These are phyloP conservation scores for Serendipita sp. DNA, from an alignment of 768 basidiomycete genomes.

Conservation along the genomic window DNA sequence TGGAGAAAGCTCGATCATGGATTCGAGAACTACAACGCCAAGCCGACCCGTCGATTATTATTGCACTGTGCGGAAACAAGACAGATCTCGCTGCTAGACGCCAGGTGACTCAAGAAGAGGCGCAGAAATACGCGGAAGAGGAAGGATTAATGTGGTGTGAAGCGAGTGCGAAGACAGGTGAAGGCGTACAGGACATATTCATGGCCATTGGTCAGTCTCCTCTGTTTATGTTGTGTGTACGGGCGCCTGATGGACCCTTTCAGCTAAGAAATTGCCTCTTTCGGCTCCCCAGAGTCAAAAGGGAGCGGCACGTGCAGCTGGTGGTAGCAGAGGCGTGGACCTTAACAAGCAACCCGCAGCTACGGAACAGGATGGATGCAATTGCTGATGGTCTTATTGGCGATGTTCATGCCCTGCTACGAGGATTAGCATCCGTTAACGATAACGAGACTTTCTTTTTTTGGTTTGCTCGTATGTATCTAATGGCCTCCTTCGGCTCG, in stretches of 20 bases:
- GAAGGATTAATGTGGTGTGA: conserved; percentile 89
- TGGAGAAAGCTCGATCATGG: conserved; percentile 93
- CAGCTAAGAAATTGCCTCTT: conserved; percentile 82
- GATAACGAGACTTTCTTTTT: neutral
- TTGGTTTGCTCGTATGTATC: neutral
- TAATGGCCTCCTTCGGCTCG: neutral
- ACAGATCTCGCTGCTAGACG: conserved; percentile 69
- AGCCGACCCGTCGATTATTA: conserved; percentile 92
- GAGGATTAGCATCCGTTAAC: neutral
- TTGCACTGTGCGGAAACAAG: conserved; percentile 95
- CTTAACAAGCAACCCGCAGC: conserved; percentile 50
- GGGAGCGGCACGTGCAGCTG: conserved; percentile 34
- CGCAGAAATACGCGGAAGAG: conserved; percentile 82
- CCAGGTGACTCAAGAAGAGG: conserved; percentile 76
- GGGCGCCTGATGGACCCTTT: conserved; percentile 8
- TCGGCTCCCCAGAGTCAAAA: conserved; percentile 49
- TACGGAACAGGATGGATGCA: conserved; percentile 45
- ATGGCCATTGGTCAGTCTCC: conserved; percentile 57
- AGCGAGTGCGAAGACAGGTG: conserved; percentile 78
- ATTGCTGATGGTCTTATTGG: conserved; percentile 34
- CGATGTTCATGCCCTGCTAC: no score
- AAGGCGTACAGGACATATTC: conserved; percentile 76
- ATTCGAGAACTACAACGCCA: conserved; percentile 93
- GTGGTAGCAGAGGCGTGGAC: conserved; percentile 49
- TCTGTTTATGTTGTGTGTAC: neutral